Base-by-base conservation (phyloP, 1,139 yeast genomes). In the Geotrichum bryndzae region DNA sequence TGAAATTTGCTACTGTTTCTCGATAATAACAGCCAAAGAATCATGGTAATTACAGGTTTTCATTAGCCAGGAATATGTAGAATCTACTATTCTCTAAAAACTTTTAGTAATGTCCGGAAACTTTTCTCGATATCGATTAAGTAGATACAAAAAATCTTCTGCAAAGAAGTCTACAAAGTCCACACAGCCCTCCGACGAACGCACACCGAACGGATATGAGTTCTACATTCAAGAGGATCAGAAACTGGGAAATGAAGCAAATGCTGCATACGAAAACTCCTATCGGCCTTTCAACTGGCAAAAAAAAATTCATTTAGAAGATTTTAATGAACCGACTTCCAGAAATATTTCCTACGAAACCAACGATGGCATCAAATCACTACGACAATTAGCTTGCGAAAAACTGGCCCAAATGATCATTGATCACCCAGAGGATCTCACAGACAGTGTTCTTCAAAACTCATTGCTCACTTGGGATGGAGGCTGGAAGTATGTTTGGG, bases 401-500 rank as follows among this genome's bases (percentile, higher is more conserved):
- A 35, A 46, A 23, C 33, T 59, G 25, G 61, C 59, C 10, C 33
- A 45, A 4, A 51, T 59, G 48, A 46, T 59, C 13, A 38, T 46
- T 8, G 56, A 52, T 2, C 23, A 52, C 13, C 61, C 61, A 15
- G 56, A 59, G 8, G 61, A 59, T 10, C 55, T 59, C 5, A 59
- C 58, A 1, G 61, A 59, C 15, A 27, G 11, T 10, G 38, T 59
- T 27, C 23, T 59, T 2, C 52, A 29, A 52, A 56, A 53, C 15
- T 51, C 59, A 2, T 29, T 45, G 45, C 56, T 59, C 22, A 48
- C 27, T 15, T 60, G 59, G 54, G 53, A 31, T 3, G 45, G 59
- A 11, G 65, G 62, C 3, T 70, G 74, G 72, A 60, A 62, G 46
- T 57, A 55, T 13, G 71, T 71, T 7, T 71, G 73, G 74, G 58